Conservation (phyloP, 2,329 filamentous ascomycete genomes). For the Neonectria coccinea region DNA sequence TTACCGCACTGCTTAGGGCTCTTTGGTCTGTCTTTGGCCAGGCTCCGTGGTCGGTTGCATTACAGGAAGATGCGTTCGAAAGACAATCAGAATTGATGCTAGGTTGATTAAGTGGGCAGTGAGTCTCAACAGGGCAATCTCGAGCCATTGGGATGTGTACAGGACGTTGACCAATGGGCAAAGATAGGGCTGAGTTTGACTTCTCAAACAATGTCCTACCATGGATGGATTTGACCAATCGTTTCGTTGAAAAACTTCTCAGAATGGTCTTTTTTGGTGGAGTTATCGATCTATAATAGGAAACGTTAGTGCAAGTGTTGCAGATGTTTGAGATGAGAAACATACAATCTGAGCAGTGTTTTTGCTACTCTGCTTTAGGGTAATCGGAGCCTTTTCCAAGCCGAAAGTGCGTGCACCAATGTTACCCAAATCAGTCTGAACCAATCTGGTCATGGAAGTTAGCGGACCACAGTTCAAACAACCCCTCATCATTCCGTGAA, state of each 20-base stretch:
- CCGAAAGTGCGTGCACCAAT: not conserved
- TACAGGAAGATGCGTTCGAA: too few species aligned
- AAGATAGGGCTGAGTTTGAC: too few species aligned
- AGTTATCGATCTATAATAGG: not conserved
- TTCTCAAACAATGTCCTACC: too few species aligned
- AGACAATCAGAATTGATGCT: too few species aligned
- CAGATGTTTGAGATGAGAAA: too few species aligned
- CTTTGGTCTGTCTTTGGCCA: too few species aligned
- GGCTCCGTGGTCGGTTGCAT: too few species aligned
- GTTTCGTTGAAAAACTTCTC: conserved; percentile 1
- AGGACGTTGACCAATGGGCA: too few species aligned
- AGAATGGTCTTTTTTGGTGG: not conserved
- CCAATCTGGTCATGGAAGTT: not conserved
- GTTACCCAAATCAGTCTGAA: not conserved
- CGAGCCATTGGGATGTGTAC: too few species aligned
- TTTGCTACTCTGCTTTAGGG: not conserved
- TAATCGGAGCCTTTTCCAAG: not conserved
- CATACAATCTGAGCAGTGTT: not conserved
- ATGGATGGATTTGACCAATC: not conserved
- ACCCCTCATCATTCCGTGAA: not conserved
- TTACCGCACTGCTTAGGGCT: too few species aligned
- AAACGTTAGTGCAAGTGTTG: not conserved
- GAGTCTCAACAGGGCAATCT: too few species aligned
- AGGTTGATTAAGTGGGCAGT: too few species aligned
- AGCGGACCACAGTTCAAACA: not conserved